Base-by-base conservation (phyloP, 192 early-diverging fungal species). In the Pilaira anomala region DNA sequence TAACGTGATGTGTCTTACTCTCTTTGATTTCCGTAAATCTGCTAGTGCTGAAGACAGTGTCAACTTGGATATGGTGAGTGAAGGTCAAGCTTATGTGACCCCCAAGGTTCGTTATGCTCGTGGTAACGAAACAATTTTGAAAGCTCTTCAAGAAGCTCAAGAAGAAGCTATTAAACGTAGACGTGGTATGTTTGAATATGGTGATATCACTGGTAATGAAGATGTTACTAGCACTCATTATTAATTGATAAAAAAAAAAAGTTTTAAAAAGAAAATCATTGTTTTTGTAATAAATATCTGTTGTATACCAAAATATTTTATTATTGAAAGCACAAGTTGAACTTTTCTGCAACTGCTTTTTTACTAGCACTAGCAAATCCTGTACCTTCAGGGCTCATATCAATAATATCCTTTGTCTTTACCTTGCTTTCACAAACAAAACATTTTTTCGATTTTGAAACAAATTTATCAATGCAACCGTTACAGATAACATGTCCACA, bases 401-500 rank as follows among this genome's bases (percentile, higher is more conserved):
- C 76, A 25, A 88, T 63, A 52, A 89, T 83, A 59, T 92, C 88
- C 63, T 82, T 84, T 14, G 84, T 78, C 68, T 88, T 89, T 29
- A 75, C 81, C 54, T 84, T 85, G 2, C 45, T 68, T 3, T 86
- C 85, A 57, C 91, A 92, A 3, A 86, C 78, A 63, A 84, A 85
- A 56, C 91, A 92, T 48, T 76, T 77, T 46, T 82, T 78, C n/a
- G 86, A 69, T 51, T 87, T 82, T 63, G 80, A 83, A 2, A 91
- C 77, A 77, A 92, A 91, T 45, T 80, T 77, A 40, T 77, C 67
- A 48, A 83, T 77, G 55, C 91, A 92, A 28, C 69, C 69, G 25
- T 83, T 79, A 60, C 91, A 91, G 29, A 88, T 72, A 1, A 87
- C 86, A 70, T 92, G 91, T 13, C 90, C 90, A 60, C 90, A 92